Evolutionary conservation across 768 basidiomycete genomes (phyloP), one percentile per base, ranked within the genome.

Genomic region (Hydnum rufescens): DNA sequence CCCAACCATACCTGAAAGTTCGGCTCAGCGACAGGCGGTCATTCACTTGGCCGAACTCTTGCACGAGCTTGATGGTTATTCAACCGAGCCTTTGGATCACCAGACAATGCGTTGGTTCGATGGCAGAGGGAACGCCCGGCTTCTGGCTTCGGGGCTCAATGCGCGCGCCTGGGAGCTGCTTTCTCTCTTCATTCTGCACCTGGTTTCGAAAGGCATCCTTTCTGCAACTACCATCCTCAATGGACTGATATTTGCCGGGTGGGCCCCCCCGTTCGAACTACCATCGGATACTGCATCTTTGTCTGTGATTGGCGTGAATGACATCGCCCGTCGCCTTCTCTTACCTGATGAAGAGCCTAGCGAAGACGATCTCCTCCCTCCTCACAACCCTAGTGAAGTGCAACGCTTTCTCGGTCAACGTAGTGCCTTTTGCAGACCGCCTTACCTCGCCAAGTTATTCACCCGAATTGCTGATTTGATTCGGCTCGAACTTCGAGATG

Each of bases 221-320:
- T 74, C 74, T 53, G 76, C 78, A 4, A 82, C 82, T 1, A 84
- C 82, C 0, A 71, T 88, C 43, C 65, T 89, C 34, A 67, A 71
- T 52, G 82, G 83, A 13, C 63, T 89, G 18, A 72, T 85, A n/a
- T 86, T 83, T 61, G 82, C 81, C 19, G 75, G 77, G 3, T 89
- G 84, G 85, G 67, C 70, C 49, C 65, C 73, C 22, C 73, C 61
- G 68, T 42, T 18, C 36, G 43, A 5, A n/a, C 13, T 22, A 22
- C 13, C 36, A 13, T 13, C 13, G 22, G 36, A 39, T 13, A 13
- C 36, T 22, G 13, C 36, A 22, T 13, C 22, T 39, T 22, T 13
- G 22, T 39, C 36, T 22, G 36, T 39, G 13, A 22, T 39, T 39
- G 36, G 13, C 13, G 36, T 39, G 22, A 85, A 81, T 57, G 64